A percentile compares a stretch with the other conserved stretches of the same genome.
These are phyloP conservation scores for Trichophaea hybrida DNA, from an alignment of 2,329 filamentous ascomycete genomes.

Conservation along the genomic window DNA sequence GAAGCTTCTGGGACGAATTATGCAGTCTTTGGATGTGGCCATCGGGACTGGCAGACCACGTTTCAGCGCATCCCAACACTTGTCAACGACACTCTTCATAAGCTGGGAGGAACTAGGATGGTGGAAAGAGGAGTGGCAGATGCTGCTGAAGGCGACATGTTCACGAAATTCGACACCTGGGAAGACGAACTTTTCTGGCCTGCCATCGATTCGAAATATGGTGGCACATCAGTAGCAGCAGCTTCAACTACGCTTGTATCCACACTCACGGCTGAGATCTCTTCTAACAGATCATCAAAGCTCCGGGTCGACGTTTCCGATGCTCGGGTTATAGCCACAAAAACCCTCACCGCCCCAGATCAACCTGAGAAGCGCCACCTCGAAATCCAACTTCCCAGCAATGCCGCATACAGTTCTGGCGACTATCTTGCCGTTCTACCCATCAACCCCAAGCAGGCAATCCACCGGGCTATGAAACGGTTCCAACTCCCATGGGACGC, in stretches of 20 bases:
- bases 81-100: slow-evolving; percentile 42
- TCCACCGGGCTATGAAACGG: slow-evolving; percentile 47
- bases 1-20: slow-evolving; percentile 46
- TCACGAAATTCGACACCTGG: slow-evolving; percentile 55
- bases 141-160: slow-evolving; percentile 49
- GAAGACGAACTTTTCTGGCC: slow-evolving; percentile 45
- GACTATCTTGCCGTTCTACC: slow-evolving; percentile 66
- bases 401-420: slow-evolving; percentile 52
- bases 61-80: slow-evolving; percentile 54
- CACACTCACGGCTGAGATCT: slow-evolving; percentile 11
- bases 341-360: slow-evolving; percentile 38
- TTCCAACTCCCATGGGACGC: slow-evolving; percentile 59
- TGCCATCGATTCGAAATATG: slow-evolving; percentile 33
- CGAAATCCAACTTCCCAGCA: slow-evolving; percentile 51
- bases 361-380: slow-evolving; percentile 49
- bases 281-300: slow-evolving; percentile 37
- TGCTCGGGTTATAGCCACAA: slow-evolving; percentile 43
- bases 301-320: slow-evolving; percentile 51
- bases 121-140: slow-evolving; percentile 44
- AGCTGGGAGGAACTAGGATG: slow-evolving; percentile 38
- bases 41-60: slow-evolving; percentile 43
- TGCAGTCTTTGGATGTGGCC: slow-evolving; percentile 55
- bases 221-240: slow-evolving; percentile 1
- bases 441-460: slow-evolving; percentile 48
- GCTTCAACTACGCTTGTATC: slow-evolving; percentile 10